phyloP scores from a whole-genome alignment of 2,329 filamentous ascomycete genomes.

The Biscogniauxia marginata region DNA sequence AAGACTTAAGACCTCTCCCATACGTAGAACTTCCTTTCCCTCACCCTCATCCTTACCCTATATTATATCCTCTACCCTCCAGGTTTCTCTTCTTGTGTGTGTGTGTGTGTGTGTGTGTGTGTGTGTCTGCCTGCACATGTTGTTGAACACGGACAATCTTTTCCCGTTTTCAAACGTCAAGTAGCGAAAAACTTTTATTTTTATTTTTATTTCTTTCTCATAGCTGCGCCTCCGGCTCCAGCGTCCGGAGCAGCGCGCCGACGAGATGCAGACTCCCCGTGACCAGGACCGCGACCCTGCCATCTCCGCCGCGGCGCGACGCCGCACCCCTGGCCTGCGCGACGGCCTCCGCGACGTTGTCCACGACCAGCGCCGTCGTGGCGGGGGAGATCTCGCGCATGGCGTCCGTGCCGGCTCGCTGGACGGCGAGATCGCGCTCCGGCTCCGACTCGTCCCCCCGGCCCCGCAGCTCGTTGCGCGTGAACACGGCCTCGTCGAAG shows the following conservation, averaged over 20 bases:
- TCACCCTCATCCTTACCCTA: too few species aligned
- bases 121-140: too few species aligned
- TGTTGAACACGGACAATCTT: too few species aligned
- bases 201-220: conserved; percentile 22
- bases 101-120: too few species aligned
- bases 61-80: too few species aligned
- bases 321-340: conserved; percentile 45
- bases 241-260: conserved; percentile 71
- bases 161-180: too few species aligned
- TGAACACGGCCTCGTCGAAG: conserved; percentile 78
- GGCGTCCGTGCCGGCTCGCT: conserved; percentile 61
- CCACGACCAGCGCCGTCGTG: conserved; percentile 47
- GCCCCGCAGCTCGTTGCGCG: conserved; percentile 60
- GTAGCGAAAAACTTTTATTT: too few species aligned
- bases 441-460: conserved; percentile 48
- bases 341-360: conserved; percentile 73
- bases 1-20: too few species aligned
- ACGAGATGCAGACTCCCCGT: conserved; percentile 86
- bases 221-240: conserved; percentile 50
- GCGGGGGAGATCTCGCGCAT: conserved; percentile 58
- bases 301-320: conserved; percentile 13
- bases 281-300: conserved; percentile 61
- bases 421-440: conserved; percentile 57
- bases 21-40: too few species aligned
- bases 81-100: too few species aligned